Percentiles rank a stretch among this genome's conserved stretches.
phyloP scores from a whole-genome alignment of 805 yeast species.

The Kuraishia ogatae region DNA sequence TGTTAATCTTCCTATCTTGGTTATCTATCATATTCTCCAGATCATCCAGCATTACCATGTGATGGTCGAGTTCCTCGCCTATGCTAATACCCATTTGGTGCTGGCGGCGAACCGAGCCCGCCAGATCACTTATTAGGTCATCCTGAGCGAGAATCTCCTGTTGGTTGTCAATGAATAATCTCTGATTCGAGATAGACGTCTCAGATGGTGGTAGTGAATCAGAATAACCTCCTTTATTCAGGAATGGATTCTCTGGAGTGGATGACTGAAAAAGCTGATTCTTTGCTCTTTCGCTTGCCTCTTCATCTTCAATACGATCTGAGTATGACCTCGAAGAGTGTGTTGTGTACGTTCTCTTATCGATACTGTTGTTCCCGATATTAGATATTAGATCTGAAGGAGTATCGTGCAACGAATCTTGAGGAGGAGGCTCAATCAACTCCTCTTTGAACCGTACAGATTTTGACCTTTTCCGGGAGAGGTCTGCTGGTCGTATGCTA shows the following conservation, averaged over 20 bases:
- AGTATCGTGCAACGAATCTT: neutral
- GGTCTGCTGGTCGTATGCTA: neutral
- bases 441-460: constrained; percentile 15
- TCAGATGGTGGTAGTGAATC: neutral
- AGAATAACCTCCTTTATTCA: neutral
- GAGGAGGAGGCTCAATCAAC: constrained; percentile 11
- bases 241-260: neutral
- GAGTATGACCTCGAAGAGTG: neutral
- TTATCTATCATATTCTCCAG: constrained; percentile 36
- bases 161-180: constrained; percentile 29
- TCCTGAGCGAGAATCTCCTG: constrained; percentile 41
- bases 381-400: no score
- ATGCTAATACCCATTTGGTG: constrained; percentile 37
- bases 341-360: no score
- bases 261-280: neutral
- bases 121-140: constrained; percentile 26
- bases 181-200: constrained; percentile 16
- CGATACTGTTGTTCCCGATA: no score
- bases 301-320: neutral
- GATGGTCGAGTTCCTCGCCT: constrained; percentile 37
- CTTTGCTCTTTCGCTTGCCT: neutral
- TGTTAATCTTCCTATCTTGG: constrained; percentile 28
- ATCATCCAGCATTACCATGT: constrained; percentile 39
- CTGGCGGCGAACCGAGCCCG: constrained; percentile 34
- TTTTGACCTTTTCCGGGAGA: constrained; percentile 4